A percentile compares a stretch with the other conserved stretches of the same genome.
These are phyloP conservation scores for Trichoderma semiorbis DNA, from an alignment of 2,329 filamentous ascomycete genomes.

Conservation along the genomic window DNA sequence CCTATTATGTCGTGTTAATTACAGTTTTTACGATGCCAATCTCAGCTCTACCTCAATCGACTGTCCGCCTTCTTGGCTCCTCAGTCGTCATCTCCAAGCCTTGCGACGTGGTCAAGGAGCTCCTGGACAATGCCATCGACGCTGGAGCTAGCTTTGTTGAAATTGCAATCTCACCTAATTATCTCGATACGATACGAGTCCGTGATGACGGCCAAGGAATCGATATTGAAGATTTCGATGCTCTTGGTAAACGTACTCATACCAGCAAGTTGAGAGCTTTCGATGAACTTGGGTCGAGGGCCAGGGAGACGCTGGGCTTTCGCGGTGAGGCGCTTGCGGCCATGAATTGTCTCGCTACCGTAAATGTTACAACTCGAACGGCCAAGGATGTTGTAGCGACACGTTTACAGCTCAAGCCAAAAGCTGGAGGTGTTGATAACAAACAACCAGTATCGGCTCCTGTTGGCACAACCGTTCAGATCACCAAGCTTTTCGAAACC, in stretches of 20 bases:
- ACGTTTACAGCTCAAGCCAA: constrained; percentile 40
- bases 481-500: constrained; percentile 55
- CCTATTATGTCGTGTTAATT: background rate
- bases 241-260: constrained; percentile 62
- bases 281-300: constrained; percentile 56
- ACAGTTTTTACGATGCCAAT: constrained; percentile 45
- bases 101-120: constrained; percentile 66
- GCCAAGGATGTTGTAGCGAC: constrained; percentile 57
- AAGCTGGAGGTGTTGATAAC: constrained; percentile 30
- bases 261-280: constrained; percentile 71
- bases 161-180: constrained; percentile 61
- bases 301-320: constrained; percentile 65
- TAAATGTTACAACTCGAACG: constrained; percentile 63
- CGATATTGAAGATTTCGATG: constrained; percentile 54
- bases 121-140: constrained; percentile 75
- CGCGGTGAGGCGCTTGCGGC: constrained; percentile 71
- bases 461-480: constrained; percentile 65
- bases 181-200: constrained; percentile 66
- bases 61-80: constrained; percentile 57
- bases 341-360: constrained; percentile 55
- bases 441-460: constrained; percentile 47
- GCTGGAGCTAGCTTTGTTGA: constrained; percentile 64
- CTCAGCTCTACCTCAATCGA: constrained; percentile 44
- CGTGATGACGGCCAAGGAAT: constrained; percentile 75
- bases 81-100: constrained; percentile 59